Evolutionary conservation across 164 flowering plant species (phyloP), one percentile per base, ranked within the genome.

Genomic region (grape (Vitis vinifera)): DNA sequence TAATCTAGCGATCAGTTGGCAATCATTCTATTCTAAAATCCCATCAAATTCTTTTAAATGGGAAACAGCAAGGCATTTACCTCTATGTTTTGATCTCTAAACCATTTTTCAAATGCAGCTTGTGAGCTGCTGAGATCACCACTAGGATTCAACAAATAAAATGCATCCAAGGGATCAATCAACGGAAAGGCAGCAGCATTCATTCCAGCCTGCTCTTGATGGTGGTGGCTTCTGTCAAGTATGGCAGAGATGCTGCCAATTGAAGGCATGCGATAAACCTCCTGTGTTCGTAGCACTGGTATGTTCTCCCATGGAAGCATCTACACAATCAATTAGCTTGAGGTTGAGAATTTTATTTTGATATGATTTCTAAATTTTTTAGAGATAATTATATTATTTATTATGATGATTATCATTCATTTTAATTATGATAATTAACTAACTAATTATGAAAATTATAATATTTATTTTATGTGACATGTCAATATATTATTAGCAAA

Each of bases 291-390:
- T 64, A 96, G 63, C 62, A 86, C 73, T 10, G 99, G 99, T 49
- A 96, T 55, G 77, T 76, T 93, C 81, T 96, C 99, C 98, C 93
- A 93, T 19, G 98, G 99, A 80, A 96, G 91, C 99, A 96, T 93
- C 98, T 95, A 90, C 53, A 73, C 4, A 61, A 23, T 10, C 23
- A 70, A 60, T 3, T 23, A 68, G 68, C 12, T 37, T 51, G 1
- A 2, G 27, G 27, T 23, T 23, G 27, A 23, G 27, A 23, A 23
- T 23, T 23, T 23, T 23, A 23, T 23, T 23, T 23, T 23, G 1
- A 23, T 23, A 23, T 23, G 0, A 23, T 23, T 23, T 23, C 27
- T 23, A 23, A 23, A 1, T 1, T 23, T 23, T 23, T 23, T 23
- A 23, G 27, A 23, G 27, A 23, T 23, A 23, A 23, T 23, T 23